Evolutionary conservation across 805 yeast genomes (phyloP).

Genomic region (Yamadazyma takamatsuzukensis): DNA sequence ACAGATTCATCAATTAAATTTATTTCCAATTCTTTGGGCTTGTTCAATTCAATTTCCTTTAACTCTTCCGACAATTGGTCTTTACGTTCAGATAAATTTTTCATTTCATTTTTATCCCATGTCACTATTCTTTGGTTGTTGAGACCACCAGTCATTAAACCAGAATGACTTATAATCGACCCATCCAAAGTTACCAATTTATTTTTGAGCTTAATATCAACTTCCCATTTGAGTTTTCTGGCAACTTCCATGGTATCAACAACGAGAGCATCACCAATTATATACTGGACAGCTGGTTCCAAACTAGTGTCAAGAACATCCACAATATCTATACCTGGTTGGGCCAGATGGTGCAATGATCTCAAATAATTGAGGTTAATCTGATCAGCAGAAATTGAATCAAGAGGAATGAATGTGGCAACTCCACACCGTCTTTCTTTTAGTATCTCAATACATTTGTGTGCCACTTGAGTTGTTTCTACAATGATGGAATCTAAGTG

Average conservation of each 20-base stretch:
- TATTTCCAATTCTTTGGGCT: slow-evolving; percentile 54
- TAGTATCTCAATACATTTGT: slow-evolving; percentile 71
- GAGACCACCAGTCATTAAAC: slow-evolving; percentile 90
- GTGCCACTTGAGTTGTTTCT: slow-evolving; percentile 64
- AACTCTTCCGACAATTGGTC: slow-evolving; percentile 51
- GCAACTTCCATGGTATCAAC: slow-evolving; percentile 73
- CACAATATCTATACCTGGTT: slow-evolving; percentile 72
- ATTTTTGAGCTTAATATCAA: slow-evolving; percentile 41
- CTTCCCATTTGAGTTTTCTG: slow-evolving; percentile 65
- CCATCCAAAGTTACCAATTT: slow-evolving; percentile 84
- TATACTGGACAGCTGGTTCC: slow-evolving; percentile 76
- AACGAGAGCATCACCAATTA: slow-evolving; percentile 74
- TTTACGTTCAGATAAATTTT: slow-evolving; percentile 47
- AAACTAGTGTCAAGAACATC: slow-evolving; percentile 59
- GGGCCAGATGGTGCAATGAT: slow-evolving; percentile 47
- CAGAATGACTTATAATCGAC: slow-evolving; percentile 76
- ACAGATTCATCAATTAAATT: slow-evolving; percentile 54
- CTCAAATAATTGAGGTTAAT: slow-evolving; percentile 55
- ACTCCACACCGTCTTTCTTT: slow-evolving; percentile 83
- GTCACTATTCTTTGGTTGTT: slow-evolving; percentile 33
- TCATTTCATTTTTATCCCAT: slow-evolving; percentile 74
- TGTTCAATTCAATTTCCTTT: slow-evolving; percentile 41
- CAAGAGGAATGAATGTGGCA: slow-evolving; percentile 86
- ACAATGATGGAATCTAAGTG: slow-evolving; percentile 83
- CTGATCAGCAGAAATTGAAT: slow-evolving; percentile 56